Evolutionary conservation across 1,284 basidiomycete species (phyloP).

Genomic region (Bondarzewia mesenterica): DNA sequence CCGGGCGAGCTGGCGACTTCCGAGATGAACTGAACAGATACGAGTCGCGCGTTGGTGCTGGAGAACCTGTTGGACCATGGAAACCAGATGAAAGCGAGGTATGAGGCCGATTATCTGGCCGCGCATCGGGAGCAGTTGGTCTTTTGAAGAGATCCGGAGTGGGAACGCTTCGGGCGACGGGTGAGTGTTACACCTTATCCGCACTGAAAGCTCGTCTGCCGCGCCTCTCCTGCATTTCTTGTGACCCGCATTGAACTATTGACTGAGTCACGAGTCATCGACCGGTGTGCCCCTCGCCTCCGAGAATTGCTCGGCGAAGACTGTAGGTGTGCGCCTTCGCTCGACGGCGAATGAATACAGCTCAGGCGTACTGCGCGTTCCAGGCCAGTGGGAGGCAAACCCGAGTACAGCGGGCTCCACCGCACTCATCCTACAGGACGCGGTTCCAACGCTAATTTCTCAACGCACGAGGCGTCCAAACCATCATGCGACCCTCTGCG

Average conservation of each 20-base stretch:
- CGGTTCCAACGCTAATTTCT: constrained; percentile 56
- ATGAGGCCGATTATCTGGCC: constrained; percentile 83
- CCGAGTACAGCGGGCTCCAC: constrained; percentile 62
- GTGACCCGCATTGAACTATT: not conserved
- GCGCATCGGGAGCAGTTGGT: constrained; percentile 81
- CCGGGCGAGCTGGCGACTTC: constrained; percentile 74
- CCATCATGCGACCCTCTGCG: constrained; percentile 41
- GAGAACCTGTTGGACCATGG: constrained; percentile 90
- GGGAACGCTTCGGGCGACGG: constrained; percentile 80
- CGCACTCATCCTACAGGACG: constrained; percentile 61
- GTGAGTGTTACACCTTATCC: constrained; percentile 35
- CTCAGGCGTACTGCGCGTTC: constrained; percentile 37
- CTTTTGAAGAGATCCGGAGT: constrained; percentile 83
- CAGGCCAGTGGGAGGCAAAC: constrained; percentile 46
- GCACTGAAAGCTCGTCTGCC: constrained; percentile 52
- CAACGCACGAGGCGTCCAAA: constrained; percentile 8
- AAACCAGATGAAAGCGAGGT: constrained; percentile 81
- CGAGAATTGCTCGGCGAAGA: constrained; percentile 42
- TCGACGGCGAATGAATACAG: constrained; percentile 44
- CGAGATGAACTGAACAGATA: constrained; percentile 67
- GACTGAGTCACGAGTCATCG: not conserved
- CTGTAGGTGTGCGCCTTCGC: constrained; percentile 41
- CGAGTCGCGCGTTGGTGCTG: constrained; percentile 70
- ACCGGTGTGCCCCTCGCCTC: constrained; percentile 57
- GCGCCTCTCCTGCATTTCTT: constrained; percentile 10